phyloP scores from a whole-genome alignment of 78 protist genomes.

The Pelomyxa schiedti region DNA sequence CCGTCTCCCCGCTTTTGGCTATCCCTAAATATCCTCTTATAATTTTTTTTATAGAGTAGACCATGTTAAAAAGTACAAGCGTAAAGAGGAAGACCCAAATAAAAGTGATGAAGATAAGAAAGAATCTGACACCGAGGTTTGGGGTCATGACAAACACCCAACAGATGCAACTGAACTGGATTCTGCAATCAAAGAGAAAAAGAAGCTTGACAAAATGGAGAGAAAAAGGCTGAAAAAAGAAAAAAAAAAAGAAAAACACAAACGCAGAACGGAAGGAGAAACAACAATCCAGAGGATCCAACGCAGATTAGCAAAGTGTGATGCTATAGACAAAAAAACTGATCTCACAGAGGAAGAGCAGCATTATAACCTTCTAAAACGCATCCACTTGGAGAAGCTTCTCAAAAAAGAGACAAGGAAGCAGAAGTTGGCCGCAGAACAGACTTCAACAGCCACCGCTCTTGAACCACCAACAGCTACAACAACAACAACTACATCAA shows the following conservation, averaged over 20 bases:
- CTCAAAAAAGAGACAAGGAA: too few relatives aligned
- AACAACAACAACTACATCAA: too few relatives aligned
- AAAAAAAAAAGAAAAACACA: conserved; percentile 7
- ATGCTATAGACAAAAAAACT: conserved; percentile 3
- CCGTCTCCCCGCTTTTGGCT: not conserved
- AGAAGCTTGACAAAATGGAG: not conserved
- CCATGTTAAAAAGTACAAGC: conserved; percentile 44
- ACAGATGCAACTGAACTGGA: too few relatives aligned
- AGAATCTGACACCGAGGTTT: not conserved
- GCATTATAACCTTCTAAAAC: too few relatives aligned
- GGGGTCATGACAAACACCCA: not conserved
- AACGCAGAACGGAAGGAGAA: not conserved
- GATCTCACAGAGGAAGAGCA: too few relatives aligned
- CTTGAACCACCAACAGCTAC: too few relatives aligned
- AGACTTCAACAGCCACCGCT: too few relatives aligned
- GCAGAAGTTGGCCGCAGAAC: too few relatives aligned
- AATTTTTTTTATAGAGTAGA: conserved; percentile 21
- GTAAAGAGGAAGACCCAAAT: not conserved
- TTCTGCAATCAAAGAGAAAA: not conserved
- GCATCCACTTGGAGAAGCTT: too few relatives aligned
- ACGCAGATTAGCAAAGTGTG: not conserved
- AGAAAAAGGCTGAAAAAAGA: conserved; percentile 10
- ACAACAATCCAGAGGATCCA: conserved; percentile 2
- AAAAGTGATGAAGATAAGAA: conserved; percentile 4
- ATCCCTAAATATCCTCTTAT: not conserved